Evolutionary conservation across 768 basidiomycete genomes (phyloP), one percentile per base, ranked within the genome.

Genomic region (Pleurotus salmoneostramineus): DNA sequence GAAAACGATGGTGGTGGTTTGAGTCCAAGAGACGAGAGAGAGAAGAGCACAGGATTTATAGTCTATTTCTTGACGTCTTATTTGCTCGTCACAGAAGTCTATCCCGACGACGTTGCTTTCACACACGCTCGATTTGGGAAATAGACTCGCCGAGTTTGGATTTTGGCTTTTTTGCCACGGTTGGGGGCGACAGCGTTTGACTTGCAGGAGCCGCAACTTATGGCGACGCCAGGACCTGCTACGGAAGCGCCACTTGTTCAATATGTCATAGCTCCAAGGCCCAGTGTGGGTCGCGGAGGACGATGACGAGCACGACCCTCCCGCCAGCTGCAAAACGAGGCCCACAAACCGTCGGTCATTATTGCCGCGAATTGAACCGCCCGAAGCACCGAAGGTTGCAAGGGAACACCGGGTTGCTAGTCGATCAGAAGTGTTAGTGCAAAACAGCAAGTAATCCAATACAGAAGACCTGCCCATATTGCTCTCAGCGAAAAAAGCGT

Each of bases 1-100:
- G 48, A 34, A 46, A 63, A 62, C 58, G 73, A 70, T 70, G 69
- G 75, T 77, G 64, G 75, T 79, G 68, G 71, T 78, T 66, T 68
- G 70, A 46, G 71, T 72, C 66, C 72, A 75, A 79, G 74, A 74
- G 71, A 27, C 62, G n/a, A 63, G 44, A 54, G 35, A 50, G 36
- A 31, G 36, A 50, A 36, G 45, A 56, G 57, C 27, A 11, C 21
- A 58, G 50, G 63, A 67, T 70, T 71, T 77, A 74, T 77, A 73
- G 52, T 27, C 12, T 36, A 7, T 17, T 55, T 52, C 32, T 55
- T 55, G 52, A 55, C 52, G 52, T 55, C n/a, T 55, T 55, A 55
- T 40, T 55, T 40, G 21, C 40, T 17, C 27, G 31, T 42, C 52
- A 55, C 52, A 55, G 52, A 55, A 55, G 52, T 45, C 52, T 40